Percentiles rank a stretch among this genome's conserved stretches.
Evolutionary conservation across 2,329 filamentous ascomycete species (phyloP).

Genomic region (Penicillium sp.): DNA sequence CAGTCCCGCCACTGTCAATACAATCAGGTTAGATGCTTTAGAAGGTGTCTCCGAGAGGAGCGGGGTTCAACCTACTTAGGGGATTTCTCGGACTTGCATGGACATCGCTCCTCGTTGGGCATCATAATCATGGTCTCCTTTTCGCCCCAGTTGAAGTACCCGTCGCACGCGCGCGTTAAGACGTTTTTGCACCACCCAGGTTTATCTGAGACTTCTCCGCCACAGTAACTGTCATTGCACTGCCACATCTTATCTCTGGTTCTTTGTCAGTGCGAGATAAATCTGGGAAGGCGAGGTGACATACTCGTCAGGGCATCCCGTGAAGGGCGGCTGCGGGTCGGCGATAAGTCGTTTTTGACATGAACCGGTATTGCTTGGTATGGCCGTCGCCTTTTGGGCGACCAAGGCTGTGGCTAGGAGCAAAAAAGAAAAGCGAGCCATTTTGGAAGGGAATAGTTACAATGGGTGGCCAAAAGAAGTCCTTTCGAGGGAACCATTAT

Average conservation of each 20-base stretch:
- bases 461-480: not conserved
- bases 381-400: not conserved
- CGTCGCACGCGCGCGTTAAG: not conserved
- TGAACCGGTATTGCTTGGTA: too few species aligned
- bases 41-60: not conserved
- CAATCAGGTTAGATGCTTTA: not conserved
- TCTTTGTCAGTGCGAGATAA: not conserved
- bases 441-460: not conserved
- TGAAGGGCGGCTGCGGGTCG: not conserved
- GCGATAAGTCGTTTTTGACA: not conserved
- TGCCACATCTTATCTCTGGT: not conserved
- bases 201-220: not conserved
- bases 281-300: not conserved
- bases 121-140: not conserved
- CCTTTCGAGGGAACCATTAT: not conserved
- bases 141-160: not conserved
- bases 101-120: not conserved
- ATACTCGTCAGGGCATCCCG: not conserved
- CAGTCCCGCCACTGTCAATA: not conserved
- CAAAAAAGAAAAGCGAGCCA: not conserved
- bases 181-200: not conserved
- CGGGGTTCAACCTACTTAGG: not conserved
- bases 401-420: not conserved
- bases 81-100: not conserved
- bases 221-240: not conserved